Evolutionary conservation across 148 eudicot species (phyloP), one percentile per base, ranked within the genome.

Genomic region (Arctostaphylos glauca): DNA sequence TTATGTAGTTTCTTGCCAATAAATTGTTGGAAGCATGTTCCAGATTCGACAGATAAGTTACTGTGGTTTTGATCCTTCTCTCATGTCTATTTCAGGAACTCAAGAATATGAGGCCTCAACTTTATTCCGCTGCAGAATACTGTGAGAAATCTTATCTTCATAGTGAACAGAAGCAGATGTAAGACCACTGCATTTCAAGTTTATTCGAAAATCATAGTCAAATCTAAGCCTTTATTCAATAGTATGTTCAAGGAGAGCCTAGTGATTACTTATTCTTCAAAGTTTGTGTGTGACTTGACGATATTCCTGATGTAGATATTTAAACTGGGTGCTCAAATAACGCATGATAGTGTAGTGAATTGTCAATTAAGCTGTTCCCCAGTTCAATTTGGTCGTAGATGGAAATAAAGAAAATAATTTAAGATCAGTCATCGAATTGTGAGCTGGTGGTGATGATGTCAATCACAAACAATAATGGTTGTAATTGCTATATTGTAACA

Each of bases 91-190:
- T 86, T 83, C 89, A 96, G 99, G 99, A 96, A 86, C 97, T 96
- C 76, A 96, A 96, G 87, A 93, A 96, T 79, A 85, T 96, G 70
- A 89, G 96, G 86, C 98, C 99, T 67, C 99, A 96, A 82, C 98
- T 96, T 74, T 93, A 94, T 86, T 91, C 95, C 67, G 99, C 99
- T 72, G 99, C 99, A 81, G 99, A 93, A 80, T 96, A 96, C 76
- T 96, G 98, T 84, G 99, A 96, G 81, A 94, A 96, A 87, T 96
- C 99, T 81, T 96, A 94, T 86, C 92, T 93, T 80, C 93, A 91
- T 54, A 94, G 94, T 81, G 98, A 96, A 76, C 93, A 93, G 88
- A 96, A 96, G 84, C 93, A 96, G 85, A 90, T 91, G 99, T 96
- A 88, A 89, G 90, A 72, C 81, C 68, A 81, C 66, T 43, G 8